A percentile compares a stretch with the other conserved stretches of the same genome.
phyloP scores from a whole-genome alignment of 345 rosid species.

The Psidium guajava region DNA sequence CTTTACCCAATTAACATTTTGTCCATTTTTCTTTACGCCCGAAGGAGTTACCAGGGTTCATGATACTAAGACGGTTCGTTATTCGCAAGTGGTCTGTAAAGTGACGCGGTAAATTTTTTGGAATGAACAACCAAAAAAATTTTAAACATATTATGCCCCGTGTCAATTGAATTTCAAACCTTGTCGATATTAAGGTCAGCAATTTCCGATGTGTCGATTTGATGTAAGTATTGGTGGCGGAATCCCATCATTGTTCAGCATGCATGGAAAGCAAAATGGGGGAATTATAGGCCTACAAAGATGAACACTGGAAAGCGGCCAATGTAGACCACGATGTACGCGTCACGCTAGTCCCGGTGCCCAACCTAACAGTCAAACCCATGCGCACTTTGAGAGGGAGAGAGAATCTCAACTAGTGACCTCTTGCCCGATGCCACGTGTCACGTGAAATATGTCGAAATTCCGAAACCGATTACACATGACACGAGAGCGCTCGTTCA shows the following conservation, averaged over 20 bases:
- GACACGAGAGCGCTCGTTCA: background rate
- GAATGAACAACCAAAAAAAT: no score
- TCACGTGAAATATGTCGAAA: background rate
- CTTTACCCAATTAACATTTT: background rate
- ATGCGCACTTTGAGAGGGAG: background rate
- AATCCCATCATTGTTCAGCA: background rate
- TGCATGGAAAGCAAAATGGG: background rate
- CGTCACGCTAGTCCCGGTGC: background rate
- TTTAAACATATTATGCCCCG: no score
- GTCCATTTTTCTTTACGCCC: background rate
- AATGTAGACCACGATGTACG: background rate
- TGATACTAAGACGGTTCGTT: background rate
- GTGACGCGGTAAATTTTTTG: background rate
- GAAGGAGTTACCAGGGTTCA: background rate
- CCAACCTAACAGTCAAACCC: background rate
- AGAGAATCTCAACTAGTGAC: background rate
- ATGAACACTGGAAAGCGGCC: background rate
- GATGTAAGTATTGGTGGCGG: background rate
- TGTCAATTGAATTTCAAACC: no score
- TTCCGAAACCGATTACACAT: no score
- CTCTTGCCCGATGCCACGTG: background rate
- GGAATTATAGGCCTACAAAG: background rate
- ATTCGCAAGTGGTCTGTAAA: background rate
- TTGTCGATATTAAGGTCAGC: no score
- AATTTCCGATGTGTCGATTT: no score